Evolutionary conservation across 441 rosid genomes (phyloP).

Genomic region (Euphorbia schlechtendalii): DNA sequence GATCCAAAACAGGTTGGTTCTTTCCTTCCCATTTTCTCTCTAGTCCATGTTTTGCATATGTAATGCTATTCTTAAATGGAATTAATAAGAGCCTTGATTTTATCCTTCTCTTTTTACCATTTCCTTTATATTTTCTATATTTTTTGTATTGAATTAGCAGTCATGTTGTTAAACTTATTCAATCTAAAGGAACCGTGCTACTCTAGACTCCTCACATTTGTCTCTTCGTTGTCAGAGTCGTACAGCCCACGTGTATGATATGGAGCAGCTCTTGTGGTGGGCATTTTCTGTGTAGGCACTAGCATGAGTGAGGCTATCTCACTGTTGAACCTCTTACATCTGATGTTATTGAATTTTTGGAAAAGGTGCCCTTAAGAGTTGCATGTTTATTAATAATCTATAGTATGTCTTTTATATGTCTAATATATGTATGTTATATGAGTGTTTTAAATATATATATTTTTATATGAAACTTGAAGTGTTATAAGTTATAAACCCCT

Average conservation of each 20-base stretch:
- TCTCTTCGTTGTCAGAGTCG: slow-evolving; percentile 84
- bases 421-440: too few species aligned
- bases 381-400: too few species aligned
- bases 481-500: too few species aligned
- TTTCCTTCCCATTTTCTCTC: too few species aligned
- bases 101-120: not conserved
- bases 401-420: too few species aligned
- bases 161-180: slow-evolving; percentile 14
- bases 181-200: too few species aligned
- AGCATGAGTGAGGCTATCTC: slow-evolving; percentile 95
- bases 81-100: too few species aligned
- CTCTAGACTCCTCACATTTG: slow-evolving; percentile 98
- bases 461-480: too few species aligned
- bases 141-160: not conserved
- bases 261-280: slow-evolving; percentile 98
- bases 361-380: slow-evolving; percentile 98
- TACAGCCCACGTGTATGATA: slow-evolving; percentile 98
- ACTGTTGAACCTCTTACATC: slow-evolving; percentile 88
- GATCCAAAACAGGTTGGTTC: slow-evolving; percentile 91
- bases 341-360: slow-evolving; percentile 97
- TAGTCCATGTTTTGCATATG: too few species aligned
- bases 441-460: too few species aligned
- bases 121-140: too few species aligned
- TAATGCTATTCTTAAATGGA: too few species aligned
- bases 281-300: slow-evolving; percentile 95